phyloP scores from a whole-genome alignment of 2,329 filamentous ascomycete species.

The Celoporthe dispersa region DNA sequence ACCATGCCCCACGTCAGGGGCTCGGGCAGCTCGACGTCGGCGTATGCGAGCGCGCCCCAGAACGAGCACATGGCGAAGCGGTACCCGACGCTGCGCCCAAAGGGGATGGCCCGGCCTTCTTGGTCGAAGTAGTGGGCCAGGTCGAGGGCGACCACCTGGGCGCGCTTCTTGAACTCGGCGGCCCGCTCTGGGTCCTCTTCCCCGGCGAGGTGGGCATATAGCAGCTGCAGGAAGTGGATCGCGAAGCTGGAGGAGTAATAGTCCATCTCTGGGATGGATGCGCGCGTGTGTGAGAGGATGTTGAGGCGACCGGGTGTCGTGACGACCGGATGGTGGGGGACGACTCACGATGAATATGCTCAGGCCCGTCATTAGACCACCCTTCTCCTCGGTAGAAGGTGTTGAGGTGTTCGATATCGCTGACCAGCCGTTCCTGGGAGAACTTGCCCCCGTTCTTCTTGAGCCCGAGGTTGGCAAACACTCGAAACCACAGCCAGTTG shows the following conservation, averaged over 20 bases:
- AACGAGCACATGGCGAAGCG: conserved; percentile 87
- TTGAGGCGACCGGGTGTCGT: too few species aligned
- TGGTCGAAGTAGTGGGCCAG: conserved; percentile 78
- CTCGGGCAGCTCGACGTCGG: conserved; percentile 71
- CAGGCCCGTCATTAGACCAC: conserved; percentile 82
- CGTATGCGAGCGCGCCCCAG: conserved; percentile 78
- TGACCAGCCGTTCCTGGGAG: conserved; percentile 70
- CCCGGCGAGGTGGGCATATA: conserved; percentile 74
- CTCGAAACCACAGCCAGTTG: conserved; percentile 80
- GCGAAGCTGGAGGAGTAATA: conserved; percentile 85
- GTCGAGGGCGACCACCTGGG: conserved; percentile 69
- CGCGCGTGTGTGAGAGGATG: neutral
- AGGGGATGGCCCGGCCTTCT: conserved; percentile 73
- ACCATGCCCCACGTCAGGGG: conserved; percentile 80
- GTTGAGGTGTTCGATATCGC: conserved; percentile 77
- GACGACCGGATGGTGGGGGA: too few species aligned
- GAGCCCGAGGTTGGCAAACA: conserved; percentile 80
- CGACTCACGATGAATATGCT: conserved; percentile 68
- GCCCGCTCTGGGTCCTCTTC: conserved; percentile 69
- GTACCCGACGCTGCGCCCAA: conserved; percentile 78
- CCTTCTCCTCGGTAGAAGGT: conserved; percentile 82
- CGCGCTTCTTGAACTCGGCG: conserved; percentile 71
- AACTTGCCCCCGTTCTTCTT: conserved; percentile 75
- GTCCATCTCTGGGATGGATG: conserved; percentile 66
- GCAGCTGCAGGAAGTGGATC: conserved; percentile 78